Evolutionary conservation across 345 rosid species (phyloP), one percentile per base, ranked within the genome.

Genomic region (Lepidium africanum): DNA sequence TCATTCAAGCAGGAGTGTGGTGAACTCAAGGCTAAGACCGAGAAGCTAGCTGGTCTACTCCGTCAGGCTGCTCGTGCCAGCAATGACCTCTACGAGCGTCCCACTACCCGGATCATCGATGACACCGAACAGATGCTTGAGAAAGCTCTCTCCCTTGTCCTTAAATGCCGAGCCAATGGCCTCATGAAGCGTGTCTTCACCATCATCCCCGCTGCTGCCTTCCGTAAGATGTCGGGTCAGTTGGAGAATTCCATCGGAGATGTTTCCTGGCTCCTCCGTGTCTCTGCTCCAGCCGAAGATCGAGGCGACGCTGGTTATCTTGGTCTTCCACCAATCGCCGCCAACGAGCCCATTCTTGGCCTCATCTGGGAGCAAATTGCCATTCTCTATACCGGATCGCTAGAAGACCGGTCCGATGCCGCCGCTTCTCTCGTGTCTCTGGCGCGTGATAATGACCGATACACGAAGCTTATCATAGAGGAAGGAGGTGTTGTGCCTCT

Each of bases 331-430:
- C 98, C 98, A 0, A 93, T 93, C 41, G 98, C 97, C 1, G 92
- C 96, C 13, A 93, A 93, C 66, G 98, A 90, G 84, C 98, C 98
- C 19, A 93, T 88, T 79, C 77, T 93, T 7, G 75, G 94, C 65
- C 70, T 93, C 4, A 93, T 93, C 62, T 93, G 98, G 98, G 98
- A 93, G 76, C 98, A 93, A 69, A 84, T 90, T 65, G 97, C 98
- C 7, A 86, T 85, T 47, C 94, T 93, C 56, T 76, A 46, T 67
- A 85, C 85, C 35, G 96, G 97, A 46, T 82, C 90, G 2, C 68
- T 78, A 0, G 94, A 88, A 16, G 88, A 80, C 37, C 83, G 86
- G 15, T 81, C 91, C 67, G 98, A 93, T 16, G 96, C 97, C 2
- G 97, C 98, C 2, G 96, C 91, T 7, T 81, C 85, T 2, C 96